Percentiles rank a stretch among this genome's conserved stretches.
Conservation (phyloP, 2,329 filamentous ascomycete species). For the Xylariales sp. region DNA sequence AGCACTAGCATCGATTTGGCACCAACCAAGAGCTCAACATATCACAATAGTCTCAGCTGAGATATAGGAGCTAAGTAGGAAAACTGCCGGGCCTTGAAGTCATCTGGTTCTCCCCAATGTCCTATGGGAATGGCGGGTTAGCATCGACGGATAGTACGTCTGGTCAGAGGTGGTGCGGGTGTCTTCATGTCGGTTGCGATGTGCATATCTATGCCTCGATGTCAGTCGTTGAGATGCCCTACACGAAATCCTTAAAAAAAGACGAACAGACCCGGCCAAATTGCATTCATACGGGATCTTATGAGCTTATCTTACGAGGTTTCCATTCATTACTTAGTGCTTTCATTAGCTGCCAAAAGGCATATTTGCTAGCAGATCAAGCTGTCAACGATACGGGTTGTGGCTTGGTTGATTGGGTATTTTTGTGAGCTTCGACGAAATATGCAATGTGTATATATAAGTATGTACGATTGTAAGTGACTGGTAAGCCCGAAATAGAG, state of each 20-base stretch:
- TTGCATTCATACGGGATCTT: background rate
- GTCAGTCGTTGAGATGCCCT: background rate
- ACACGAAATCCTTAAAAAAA: background rate
- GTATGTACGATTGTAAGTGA: too few species aligned
- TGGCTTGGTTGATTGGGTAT: too few species aligned
- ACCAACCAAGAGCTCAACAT: background rate
- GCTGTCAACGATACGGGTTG: background rate
- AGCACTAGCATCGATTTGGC: background rate
- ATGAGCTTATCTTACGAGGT: too few species aligned
- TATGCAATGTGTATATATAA: too few species aligned
- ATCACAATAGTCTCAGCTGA: background rate
- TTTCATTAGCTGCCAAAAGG: background rate
- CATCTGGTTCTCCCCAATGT: background rate
- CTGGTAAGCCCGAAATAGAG: too few species aligned
- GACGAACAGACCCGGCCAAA: background rate
- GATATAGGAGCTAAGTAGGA: background rate
- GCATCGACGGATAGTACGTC: background rate
- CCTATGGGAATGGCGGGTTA: background rate
- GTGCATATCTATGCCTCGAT: background rate
- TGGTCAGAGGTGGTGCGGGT: background rate
- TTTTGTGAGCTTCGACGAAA: too few species aligned
- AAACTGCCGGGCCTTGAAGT: background rate
- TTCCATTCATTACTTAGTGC: background rate
- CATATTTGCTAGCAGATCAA: background rate
- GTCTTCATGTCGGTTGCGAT: background rate